Evolutionary conservation across 2,329 filamentous ascomycete genomes (phyloP), one percentile per base, ranked within the genome.

Genomic region (Colletotrichum musae): DNA sequence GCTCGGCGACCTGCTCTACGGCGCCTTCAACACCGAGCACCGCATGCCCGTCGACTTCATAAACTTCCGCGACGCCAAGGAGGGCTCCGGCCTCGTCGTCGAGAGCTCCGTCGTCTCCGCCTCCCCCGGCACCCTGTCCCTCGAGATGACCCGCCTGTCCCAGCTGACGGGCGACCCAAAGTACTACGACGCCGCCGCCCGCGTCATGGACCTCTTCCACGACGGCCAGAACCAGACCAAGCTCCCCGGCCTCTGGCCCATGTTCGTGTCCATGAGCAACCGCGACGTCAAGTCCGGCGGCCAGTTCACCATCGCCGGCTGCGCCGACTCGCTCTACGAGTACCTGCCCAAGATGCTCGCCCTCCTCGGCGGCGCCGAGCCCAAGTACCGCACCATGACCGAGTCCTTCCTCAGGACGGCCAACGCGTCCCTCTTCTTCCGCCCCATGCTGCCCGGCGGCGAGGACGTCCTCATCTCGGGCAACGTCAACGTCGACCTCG

Each of bases 191-290:
- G 92, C 91, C 6, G 85, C 92, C 69, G 87, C 90, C 36, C 85
- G 87, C 6, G 88, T 95, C 61, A 94, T 91, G 72, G 85, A 93
- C 64, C 84, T 90, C 18, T 87, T 95, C 70, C 86, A 92, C 69
- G 80, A 83, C 4, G 86, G 87, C 62, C 93, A 95, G 80, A 87
- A 88, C 71, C 80, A 85, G 16, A 94, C 93, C 0, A 83, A 80
- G 16, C 78, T 95, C 1, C 92, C 93, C 0, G 93, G 93, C 0
- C 84, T 94, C 79, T 95, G 92, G 92, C 92, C 93, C 1, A 84
- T 89, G 58, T 83, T 81, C 64, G 79, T 94, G 10, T 90, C 91
- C 74, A 88, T 75, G 86, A 84, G 70, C 83, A 85, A 56, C 85
- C 86, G 77, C 78, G 84, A 78, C 76, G 82, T 82, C 60, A 43